These are phyloP conservation scores for Thelonectria olida DNA, from an alignment of 2,329 filamentous ascomycete species.

Conservation along the genomic window DNA sequence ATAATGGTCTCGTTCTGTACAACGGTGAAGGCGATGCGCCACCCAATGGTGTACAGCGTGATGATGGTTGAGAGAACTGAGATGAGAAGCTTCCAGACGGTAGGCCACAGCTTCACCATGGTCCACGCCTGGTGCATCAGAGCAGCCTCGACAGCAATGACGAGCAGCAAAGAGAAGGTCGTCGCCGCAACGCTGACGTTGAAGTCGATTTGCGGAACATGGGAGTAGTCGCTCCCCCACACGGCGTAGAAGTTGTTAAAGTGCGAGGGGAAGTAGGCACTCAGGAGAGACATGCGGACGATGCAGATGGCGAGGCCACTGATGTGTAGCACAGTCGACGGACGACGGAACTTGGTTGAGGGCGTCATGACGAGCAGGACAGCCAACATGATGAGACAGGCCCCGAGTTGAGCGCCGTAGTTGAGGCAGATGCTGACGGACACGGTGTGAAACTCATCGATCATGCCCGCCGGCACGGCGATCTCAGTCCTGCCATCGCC, in stretches of 20 bases:
- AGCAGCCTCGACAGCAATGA: conserved; percentile 55
- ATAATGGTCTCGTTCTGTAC: conserved; percentile 48
- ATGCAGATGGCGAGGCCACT: conserved; percentile 68
- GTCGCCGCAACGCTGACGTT: conserved; percentile 50
- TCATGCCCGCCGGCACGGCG: conserved; percentile 41
- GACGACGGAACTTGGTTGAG: conserved; percentile 68
- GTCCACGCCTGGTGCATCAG: conserved; percentile 63
- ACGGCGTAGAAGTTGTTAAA: conserved; percentile 70
- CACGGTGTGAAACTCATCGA: conserved; percentile 46
- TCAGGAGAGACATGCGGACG: conserved; percentile 65
- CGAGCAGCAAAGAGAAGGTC: conserved; percentile 54
- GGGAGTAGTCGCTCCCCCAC: conserved; percentile 63
- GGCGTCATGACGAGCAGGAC: conserved; percentile 75
- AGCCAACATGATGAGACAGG: conserved; percentile 70
- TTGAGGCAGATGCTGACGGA: conserved; percentile 61
- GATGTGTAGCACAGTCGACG: conserved; percentile 73
- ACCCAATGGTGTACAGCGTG: conserved; percentile 43
- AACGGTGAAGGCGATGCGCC: conserved; percentile 46
- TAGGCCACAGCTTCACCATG: conserved; percentile 60
- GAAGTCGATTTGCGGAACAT: conserved; percentile 53
- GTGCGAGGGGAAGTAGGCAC: conserved; percentile 67
- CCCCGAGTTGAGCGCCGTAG: conserved; percentile 76
- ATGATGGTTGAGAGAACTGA: conserved; percentile 47
- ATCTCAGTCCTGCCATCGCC: conserved; percentile 44
- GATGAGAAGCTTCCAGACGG: conserved; percentile 44